These are phyloP conservation scores for Blumeriella jaapii DNA, from an alignment of 2,329 filamentous ascomycete genomes.

Conservation along the genomic window DNA sequence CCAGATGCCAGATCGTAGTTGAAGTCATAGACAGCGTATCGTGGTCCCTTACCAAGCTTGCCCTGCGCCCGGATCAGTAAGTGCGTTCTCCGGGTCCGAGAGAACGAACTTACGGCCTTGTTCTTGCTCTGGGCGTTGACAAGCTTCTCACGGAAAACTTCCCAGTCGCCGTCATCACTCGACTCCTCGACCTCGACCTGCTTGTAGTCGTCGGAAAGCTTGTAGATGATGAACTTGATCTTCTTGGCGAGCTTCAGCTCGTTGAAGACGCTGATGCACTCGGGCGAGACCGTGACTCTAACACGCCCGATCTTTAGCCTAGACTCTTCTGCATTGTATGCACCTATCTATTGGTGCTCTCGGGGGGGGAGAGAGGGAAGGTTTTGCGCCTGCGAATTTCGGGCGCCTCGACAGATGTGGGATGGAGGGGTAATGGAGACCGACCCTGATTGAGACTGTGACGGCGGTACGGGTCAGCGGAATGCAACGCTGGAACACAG, in stretches of 20 bases:
- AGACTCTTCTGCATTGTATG: too few relatives aligned
- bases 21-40: slow-evolving; percentile 80
- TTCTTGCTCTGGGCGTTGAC: slow-evolving; percentile 61
- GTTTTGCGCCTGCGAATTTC: neutral
- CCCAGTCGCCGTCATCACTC: slow-evolving; percentile 55
- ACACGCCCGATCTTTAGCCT: slow-evolving; percentile 9
- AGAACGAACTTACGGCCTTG: slow-evolving; percentile 40
- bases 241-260: slow-evolving; percentile 74
- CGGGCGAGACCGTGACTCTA: slow-evolving; percentile 61
- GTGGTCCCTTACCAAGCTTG: slow-evolving; percentile 52
- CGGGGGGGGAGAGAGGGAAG: too few relatives aligned
- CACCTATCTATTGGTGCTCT: too few relatives aligned
- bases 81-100: neutral
- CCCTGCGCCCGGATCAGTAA: slow-evolving; percentile 33
- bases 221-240: slow-evolving; percentile 81
- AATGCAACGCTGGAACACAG: neutral
- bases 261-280: slow-evolving; percentile 63
- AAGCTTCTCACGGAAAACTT: slow-evolving; percentile 65
- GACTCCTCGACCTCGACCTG: slow-evolving; percentile 71
- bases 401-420: neutral
- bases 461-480: slow-evolving; percentile 13
- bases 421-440: slow-evolving; percentile 28
- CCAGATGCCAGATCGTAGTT: slow-evolving; percentile 61
- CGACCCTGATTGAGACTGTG: slow-evolving; percentile 58
- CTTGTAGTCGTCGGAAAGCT: slow-evolving; percentile 74